Conservation (phyloP, 108 stramenopile species). For the Schizochytrium sp. region DNA sequence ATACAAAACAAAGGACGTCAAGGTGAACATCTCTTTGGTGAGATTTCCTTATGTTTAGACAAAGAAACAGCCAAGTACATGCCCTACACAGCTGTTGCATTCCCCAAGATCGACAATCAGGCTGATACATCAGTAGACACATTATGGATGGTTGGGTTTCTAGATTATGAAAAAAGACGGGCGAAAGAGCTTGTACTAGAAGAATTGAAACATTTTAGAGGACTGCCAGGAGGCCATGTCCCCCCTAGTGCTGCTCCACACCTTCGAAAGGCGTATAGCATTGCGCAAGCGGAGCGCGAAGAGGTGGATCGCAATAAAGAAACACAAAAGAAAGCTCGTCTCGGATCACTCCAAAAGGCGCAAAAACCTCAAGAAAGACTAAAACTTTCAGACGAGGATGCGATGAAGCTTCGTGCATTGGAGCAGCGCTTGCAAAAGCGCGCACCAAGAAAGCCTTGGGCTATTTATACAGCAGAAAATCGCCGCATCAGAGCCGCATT, state of each 20-base stretch:
- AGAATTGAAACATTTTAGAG: slow-evolving; percentile 5
- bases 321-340: background rate
- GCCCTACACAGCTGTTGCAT: slow-evolving; percentile 21
- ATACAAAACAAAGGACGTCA: background rate
- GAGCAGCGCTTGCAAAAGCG: background rate
- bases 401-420: background rate
- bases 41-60: slow-evolving; percentile 25
- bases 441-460: background rate
- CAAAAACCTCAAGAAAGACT: background rate
- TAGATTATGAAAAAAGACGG: background rate
- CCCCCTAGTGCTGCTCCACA: slow-evolving; percentile 31
- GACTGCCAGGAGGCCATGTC: slow-evolving; percentile 35
- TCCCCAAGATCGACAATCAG: slow-evolving; percentile 45
- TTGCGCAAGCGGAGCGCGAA: background rate
- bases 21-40: background rate
- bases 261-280: slow-evolving; percentile 25
- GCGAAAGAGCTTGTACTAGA: background rate
- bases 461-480: slow-evolving; percentile 39
- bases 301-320: background rate
- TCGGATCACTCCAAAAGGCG: slow-evolving; percentile 1
- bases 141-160: slow-evolving; percentile 51
- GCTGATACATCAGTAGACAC: slow-evolving; percentile 8
- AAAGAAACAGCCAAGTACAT: slow-evolving; percentile 57
- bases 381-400: slow-evolving; percentile 18
- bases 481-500: slow-evolving; percentile 12